phyloP scores from a whole-genome alignment of 2,329 filamentous ascomycete species.

The Conoideocrella luteorostrata region DNA sequence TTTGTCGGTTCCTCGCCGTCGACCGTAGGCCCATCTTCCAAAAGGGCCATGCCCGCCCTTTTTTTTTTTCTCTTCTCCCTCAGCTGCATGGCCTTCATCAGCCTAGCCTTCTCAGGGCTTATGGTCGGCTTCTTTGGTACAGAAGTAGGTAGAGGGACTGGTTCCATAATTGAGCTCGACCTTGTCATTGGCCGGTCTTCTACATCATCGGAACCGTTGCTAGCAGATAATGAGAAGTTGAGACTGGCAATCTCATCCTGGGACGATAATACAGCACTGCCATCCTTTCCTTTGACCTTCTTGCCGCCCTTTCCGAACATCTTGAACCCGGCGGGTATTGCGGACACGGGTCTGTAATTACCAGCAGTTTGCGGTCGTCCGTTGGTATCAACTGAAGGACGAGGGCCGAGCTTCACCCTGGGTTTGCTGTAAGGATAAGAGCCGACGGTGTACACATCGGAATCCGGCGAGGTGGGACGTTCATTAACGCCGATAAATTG shows the following conservation, averaged over 20 bases:
- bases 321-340: conserved; percentile 75
- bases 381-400: conserved; percentile 65
- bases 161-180: conserved; percentile 38
- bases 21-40: neutral
- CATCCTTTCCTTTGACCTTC: conserved; percentile 31
- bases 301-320: conserved; percentile 53
- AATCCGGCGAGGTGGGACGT: conserved; percentile 41
- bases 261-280: conserved; percentile 18
- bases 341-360: conserved; percentile 65
- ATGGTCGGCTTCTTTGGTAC: conserved; percentile 47
- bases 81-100: conserved; percentile 92
- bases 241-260: conserved; percentile 31
- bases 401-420: conserved; percentile 83
- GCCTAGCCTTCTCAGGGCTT: conserved; percentile 80
- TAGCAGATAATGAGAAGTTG: conserved; percentile 23
- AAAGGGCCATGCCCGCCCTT: conserved; percentile 21
- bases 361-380: conserved; percentile 56
- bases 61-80: conserved; percentile 73
- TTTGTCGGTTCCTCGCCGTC: conserved; percentile 12
- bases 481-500: conserved; percentile 43
- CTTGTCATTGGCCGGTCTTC: conserved; percentile 34
- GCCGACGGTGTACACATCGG: conserved; percentile 38
- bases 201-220: conserved; percentile 10
- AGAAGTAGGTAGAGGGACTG: conserved; percentile 31
- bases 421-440: conserved; percentile 53